Percentiles rank a stretch among this genome's conserved stretches.
These are phyloP conservation scores for Penicillium italicum DNA, from an alignment of 2,329 filamentous ascomycete genomes.

Conservation along the genomic window DNA sequence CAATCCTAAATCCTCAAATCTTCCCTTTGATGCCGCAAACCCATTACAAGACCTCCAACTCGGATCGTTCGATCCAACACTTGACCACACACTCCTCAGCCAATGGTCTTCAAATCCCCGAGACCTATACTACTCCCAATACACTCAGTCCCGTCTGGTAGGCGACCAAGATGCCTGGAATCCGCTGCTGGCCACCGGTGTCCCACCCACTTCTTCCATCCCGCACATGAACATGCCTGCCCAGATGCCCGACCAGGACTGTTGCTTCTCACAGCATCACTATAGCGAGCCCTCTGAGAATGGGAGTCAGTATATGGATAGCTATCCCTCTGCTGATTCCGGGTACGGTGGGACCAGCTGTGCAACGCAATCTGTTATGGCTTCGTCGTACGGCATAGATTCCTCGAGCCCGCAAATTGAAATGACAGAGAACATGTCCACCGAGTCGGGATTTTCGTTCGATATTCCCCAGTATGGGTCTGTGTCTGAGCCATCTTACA, in stretches of 20 bases:
- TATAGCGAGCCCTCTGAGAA: conserved; percentile 32
- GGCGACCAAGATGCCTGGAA: conserved; percentile 34
- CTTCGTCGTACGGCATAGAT: conserved; percentile 29
- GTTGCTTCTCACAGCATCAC: conserved; percentile 23
- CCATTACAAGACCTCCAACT: conserved; percentile 27
- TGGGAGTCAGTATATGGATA: conserved; percentile 32
- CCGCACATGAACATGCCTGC: conserved; percentile 19
- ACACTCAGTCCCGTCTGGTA: conserved; percentile 17
- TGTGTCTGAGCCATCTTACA: conserved; percentile 8
- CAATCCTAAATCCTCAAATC: conserved; percentile 4
- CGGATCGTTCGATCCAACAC: conserved; percentile 10
- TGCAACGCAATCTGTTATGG: conserved; percentile 28
- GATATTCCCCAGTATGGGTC: conserved; percentile 16
- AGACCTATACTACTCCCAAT: conserved; percentile 23
- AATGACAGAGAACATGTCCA: conserved; percentile 21
- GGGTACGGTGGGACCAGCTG: conserved; percentile 35
- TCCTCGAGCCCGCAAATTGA: conserved; percentile 28
- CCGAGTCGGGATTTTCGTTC: conserved; percentile 17
- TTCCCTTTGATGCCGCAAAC: conserved; percentile 20
- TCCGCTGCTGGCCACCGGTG: conserved; percentile 31
- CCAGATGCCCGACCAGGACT: conserved; percentile 22
- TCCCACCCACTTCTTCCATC: conserved; percentile 17
- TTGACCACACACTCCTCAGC: conserved; percentile 18
- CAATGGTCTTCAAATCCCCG: conserved; percentile 21
- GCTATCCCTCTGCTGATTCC: conserved; percentile 32